A percentile compares a stretch with the other conserved stretches of the same genome.
Conservation (phyloP, 345 rosid genomes). For the Lumnitzera littorea region DNA sequence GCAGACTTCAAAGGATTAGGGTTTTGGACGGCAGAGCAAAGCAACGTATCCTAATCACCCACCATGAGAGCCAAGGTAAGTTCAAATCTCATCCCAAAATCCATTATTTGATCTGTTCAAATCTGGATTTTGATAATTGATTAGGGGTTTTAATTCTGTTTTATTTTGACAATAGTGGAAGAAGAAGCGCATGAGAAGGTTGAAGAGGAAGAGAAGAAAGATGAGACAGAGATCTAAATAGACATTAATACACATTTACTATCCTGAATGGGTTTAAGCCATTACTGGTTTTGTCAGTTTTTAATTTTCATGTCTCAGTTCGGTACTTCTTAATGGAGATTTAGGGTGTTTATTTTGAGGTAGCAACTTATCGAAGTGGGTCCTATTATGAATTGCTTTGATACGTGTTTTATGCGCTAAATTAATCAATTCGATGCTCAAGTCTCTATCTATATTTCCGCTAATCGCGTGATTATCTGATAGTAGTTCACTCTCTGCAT, state of each 20-base stretch:
- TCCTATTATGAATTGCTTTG: no score
- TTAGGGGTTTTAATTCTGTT: background rate
- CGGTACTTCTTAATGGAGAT: no score
- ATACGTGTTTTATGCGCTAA: no score
- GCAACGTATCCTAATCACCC: background rate
- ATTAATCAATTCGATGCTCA: no score
- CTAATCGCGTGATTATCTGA: no score
- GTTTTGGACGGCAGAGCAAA: slow-evolving; percentile 1
- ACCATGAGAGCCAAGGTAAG: slow-evolving; percentile 8
- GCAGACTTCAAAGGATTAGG: background rate
- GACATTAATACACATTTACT: background rate
- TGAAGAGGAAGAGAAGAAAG: slow-evolving; percentile 28
- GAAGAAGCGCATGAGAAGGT: slow-evolving; percentile 26
- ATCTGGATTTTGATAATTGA: background rate
- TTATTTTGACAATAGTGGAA: slow-evolving; percentile 14
- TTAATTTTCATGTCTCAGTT: no score
- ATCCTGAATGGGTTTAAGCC: background rate
- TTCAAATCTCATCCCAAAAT: no score
- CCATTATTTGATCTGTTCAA: background rate
- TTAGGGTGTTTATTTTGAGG: no score
- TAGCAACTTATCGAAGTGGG: no score
- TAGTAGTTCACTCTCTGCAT: no score
- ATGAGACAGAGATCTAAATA: slow-evolving; percentile 27
- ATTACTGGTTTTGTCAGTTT: background rate
- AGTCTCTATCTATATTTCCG: no score